phyloP scores from a whole-genome alignment of 805 yeast genomes.

The Kazachstania africana region DNA sequence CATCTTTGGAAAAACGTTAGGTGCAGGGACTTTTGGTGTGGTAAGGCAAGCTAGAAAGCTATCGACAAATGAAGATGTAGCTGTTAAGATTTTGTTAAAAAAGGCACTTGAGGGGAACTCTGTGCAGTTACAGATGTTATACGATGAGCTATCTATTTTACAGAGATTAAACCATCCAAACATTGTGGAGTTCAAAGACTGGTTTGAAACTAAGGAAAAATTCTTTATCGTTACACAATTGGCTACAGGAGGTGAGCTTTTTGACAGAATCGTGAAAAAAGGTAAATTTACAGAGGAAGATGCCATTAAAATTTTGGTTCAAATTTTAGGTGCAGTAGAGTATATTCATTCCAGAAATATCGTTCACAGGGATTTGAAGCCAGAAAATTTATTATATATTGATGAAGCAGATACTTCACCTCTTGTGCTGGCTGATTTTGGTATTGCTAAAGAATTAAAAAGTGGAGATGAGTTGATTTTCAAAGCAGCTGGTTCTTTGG shows the following conservation, averaged over 20 bases:
- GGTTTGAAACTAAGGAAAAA: constrained; percentile 89
- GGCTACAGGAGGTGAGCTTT: constrained; percentile 93
- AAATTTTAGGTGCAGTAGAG: constrained; percentile 63
- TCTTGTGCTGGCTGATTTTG: constrained; percentile 88
- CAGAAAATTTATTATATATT: constrained; percentile 78
- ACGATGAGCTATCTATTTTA: constrained; percentile 65
- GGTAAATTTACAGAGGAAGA: constrained; percentile 86
- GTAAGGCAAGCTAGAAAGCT: constrained; percentile 62
- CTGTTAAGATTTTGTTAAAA: constrained; percentile 79
- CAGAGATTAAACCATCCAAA: constrained; percentile 67
- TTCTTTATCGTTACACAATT: constrained; percentile 88
- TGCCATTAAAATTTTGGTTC: constrained; percentile 65
- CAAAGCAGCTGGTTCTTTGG: constrained; percentile 82
- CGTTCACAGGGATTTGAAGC: constrained; percentile 90
- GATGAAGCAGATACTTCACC: constrained; percentile 46
- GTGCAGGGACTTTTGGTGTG: constrained; percentile 93
- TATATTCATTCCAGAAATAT: constrained; percentile 69
- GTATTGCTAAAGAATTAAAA: constrained; percentile 73
- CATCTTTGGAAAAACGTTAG: constrained; percentile 71
- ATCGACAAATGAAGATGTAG: constrained; percentile 57
- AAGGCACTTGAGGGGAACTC: constrained; percentile 75
- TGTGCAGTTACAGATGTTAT: constrained; percentile 41
- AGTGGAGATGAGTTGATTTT: constrained; percentile 49
- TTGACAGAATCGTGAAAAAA: constrained; percentile 68
- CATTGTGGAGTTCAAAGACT: constrained; percentile 80